A percentile compares a stretch with the other conserved stretches of the same genome.
phyloP scores from a whole-genome alignment of 306 rosid genomes.

The Canavalia gladiata region DNA sequence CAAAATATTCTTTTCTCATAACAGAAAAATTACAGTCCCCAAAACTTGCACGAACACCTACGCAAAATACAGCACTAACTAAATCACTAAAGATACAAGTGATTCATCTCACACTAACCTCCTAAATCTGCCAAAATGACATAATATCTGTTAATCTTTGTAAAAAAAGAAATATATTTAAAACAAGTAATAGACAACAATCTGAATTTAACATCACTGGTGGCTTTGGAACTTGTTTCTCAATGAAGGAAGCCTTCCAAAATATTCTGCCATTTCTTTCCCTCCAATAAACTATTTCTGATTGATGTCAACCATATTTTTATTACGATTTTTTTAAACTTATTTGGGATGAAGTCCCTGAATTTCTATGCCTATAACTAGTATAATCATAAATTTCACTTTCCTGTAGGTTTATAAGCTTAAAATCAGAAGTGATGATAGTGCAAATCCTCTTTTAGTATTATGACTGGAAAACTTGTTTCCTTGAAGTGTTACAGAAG shows the following conservation, averaged over 20 bases:
- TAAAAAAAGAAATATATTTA: background rate
- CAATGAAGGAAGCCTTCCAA: conserved; percentile 33
- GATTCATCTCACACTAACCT: background rate
- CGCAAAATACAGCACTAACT: background rate
- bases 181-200: background rate
- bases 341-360: conserved; percentile 34
- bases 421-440: conserved; percentile 38
- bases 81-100: background rate
- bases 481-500: conserved; percentile 28
- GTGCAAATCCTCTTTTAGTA: conserved; percentile 34
- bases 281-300: conserved; percentile 10
- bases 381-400: conserved; percentile 32
- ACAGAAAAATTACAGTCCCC: background rate
- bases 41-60: background rate
- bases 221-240: conserved; percentile 19
- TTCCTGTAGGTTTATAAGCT: conserved; percentile 43
- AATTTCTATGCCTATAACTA: conserved; percentile 37
- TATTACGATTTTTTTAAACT: background rate
- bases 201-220: background rate
- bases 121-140: conserved; percentile 26
- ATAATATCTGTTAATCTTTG: background rate
- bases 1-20: background rate
- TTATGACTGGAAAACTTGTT: conserved; percentile 44
- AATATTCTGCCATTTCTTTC: conserved; percentile 24
- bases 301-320: conserved; percentile 17